Base-by-base conservation (phyloP, 2,329 filamentous ascomycete genomes). In the Apiospora phragmitis region DNA sequence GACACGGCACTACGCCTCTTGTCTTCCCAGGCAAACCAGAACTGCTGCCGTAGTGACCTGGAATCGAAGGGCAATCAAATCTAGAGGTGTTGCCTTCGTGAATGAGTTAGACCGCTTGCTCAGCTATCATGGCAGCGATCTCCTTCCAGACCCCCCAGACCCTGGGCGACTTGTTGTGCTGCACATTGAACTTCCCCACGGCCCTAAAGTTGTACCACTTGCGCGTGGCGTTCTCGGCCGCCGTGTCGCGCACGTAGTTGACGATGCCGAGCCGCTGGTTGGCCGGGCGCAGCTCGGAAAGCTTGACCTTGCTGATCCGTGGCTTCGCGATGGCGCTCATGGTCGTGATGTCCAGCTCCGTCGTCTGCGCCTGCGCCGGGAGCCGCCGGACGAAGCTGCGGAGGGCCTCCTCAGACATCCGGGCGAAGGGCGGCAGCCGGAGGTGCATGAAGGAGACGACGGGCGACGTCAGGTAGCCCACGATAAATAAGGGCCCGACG, bases 391-490 rank as follows among this genome's bases (percentile, higher is more conserved):
- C 81, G 77, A 88, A 91, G 69, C 85, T 85, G 71, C 85, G 81
- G 29, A 92, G 82, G 67, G 86, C 80, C 38, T 86, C 82, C 43
- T 86, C 87, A 0, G 91, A 92, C 49, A 85, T 80, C 62, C 92
- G 89, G 21, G 92, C 92, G 74, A 87, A 88, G 0, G 84, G 79
- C 0, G 94, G 94, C 1, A 95, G 84, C 29, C 88, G 87, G 67
- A 96, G 82, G 79, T 93, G 89, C 71, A 96, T 86, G 77, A 91
- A 90, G 51, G 90, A 90, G 9, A 95, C 92, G 77, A 92, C 93
- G 3, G 93, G 92, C 0, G 89, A 85, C 1, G 91, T 90, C 65
- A 87, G 87, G 79, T 90, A 92, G 45, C 87, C 84, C 29, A 94
- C 85, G 76, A 91, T 89, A 45, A 89, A 70, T 75, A 94, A 83